Base-by-base conservation (phyloP, 176 grass and related monocot species). In the Zea luxurians region DNA sequence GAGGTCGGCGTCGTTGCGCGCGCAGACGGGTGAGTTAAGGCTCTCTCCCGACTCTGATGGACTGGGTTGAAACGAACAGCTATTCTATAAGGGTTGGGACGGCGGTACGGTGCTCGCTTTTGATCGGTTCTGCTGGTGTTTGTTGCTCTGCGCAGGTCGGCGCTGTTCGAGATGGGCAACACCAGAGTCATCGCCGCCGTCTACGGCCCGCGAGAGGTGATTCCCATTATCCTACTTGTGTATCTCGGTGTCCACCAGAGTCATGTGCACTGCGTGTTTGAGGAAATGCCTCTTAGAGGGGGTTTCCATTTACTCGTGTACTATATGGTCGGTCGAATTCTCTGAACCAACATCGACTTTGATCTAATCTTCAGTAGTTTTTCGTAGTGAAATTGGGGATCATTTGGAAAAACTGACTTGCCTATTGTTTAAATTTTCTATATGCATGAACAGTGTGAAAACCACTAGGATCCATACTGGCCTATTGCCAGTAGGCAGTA, bases 141-240 rank as follows among this genome's bases (percentile, higher is more conserved):
- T 61, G 48, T 47, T 76, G 21, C 9, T 75, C 48, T 64, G 72
- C 16, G 36, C 87, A 94, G 94, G 55, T 99, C 92, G 42, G 92
- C 96, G 18, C 75, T 93, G 57, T 99, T 99, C 70, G 92, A 99
- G 83, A 95, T 99, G 96, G 96, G 96, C 42, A 95, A 99, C 79
- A 99, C 90, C 65, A 89, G 90, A 63, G 96, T 99, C 38, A 93
- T 99, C 47, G 92, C 92, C 4, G 90, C 90, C 50, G 76, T 95
- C 54, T 99, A 99, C 60, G 96, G 96, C 5, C 96, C 96, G 6
- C 80, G 90, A 66, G 92, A 99, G 92, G 96, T 95, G 78, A 62
- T 53, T 13, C 16, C 60, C 1, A 0, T 12, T 13, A 27, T 11
- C 4, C 41, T 35, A 20, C 73, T 84, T 7, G 0, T 64, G 37